phyloP scores from a whole-genome alignment of 2,329 filamentous ascomycete genomes.

The Cryphonectria nitschkei region DNA sequence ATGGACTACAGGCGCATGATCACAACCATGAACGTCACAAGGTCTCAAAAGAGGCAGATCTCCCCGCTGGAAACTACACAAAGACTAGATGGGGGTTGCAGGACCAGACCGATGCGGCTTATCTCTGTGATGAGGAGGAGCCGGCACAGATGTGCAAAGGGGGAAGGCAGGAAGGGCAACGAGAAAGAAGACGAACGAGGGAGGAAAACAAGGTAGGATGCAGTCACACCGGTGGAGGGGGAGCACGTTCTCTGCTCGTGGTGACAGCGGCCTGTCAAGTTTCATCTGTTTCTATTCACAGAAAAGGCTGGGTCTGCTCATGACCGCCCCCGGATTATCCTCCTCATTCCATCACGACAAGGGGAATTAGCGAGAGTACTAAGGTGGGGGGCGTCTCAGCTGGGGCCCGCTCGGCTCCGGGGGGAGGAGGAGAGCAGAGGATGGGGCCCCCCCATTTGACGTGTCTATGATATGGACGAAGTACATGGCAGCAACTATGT shows the following conservation, averaged over 20 bases:
- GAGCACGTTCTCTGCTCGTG: background rate
- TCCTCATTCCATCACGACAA: background rate
- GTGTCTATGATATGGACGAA: background rate
- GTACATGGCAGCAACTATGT: background rate
- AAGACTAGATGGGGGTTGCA: background rate
- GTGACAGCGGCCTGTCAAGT: background rate
- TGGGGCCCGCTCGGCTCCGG: background rate
- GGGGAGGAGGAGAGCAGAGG: background rate
- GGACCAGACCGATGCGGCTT: background rate
- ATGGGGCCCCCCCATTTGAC: background rate
- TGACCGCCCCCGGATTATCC: background rate
- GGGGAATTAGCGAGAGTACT: background rate
- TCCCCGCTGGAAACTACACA: background rate
- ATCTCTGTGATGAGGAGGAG: background rate
- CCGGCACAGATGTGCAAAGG: slow-evolving; percentile 1
- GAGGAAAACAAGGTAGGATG: background rate
- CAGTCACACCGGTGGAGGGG: background rate
- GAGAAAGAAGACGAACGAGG: background rate
- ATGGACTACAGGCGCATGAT: too few relatives aligned
- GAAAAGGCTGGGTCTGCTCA: background rate
- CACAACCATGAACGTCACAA: background rate
- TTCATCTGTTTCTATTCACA: slow-evolving; percentile 10
- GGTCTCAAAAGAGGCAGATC: background rate
- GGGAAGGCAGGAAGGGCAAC: background rate
- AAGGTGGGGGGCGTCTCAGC: background rate